Evolutionary conservation across 1,139 yeast species (phyloP).

Genomic region (Taiozyma onychis): DNA sequence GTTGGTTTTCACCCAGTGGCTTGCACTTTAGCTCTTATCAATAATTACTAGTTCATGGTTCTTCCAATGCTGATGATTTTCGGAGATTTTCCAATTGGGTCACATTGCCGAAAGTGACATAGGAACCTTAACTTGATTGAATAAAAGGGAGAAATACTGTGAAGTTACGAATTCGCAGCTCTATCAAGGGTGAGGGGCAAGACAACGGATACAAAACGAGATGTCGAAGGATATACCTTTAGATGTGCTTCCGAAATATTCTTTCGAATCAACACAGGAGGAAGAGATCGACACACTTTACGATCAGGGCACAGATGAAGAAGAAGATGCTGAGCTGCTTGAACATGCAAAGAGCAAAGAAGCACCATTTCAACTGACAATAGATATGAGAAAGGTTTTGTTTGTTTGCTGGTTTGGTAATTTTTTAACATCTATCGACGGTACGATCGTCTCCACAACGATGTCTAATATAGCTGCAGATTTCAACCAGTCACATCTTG

Average conservation of each 20-base stretch:
- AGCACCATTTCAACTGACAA: neutral
- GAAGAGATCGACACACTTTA: neutral
- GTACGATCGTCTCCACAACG: slow-evolving; percentile 61
- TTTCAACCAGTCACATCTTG: slow-evolving; percentile 47
- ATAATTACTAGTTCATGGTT: too few species aligned
- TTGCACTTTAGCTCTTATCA: neutral
- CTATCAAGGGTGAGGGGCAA: neutral
- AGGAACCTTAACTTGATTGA: slow-evolving; percentile 3
- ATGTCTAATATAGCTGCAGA: slow-evolving; percentile 60
- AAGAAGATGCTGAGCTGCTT: slow-evolving; percentile 1
- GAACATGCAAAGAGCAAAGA: neutral
- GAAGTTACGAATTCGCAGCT: neutral
- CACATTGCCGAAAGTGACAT: slow-evolving; percentile 3
- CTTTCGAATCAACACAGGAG: neutral
- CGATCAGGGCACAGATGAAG: slow-evolving; percentile 4
- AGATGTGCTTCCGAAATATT: slow-evolving; percentile 1
- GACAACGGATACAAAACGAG: neutral
- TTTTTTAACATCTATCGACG: slow-evolving; percentile 55
- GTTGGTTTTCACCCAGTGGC: too few species aligned
- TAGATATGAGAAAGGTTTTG: slow-evolving; percentile 1
- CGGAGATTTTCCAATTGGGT: neutral
- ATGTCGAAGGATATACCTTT: neutral
- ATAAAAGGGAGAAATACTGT: too few species aligned
- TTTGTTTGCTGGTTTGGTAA: slow-evolving; percentile 39
- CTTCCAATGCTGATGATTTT: neutral